Conservation (phyloP, 2,329 filamentous ascomycete genomes). For the Graphilbum ipis-grandicollis region DNA sequence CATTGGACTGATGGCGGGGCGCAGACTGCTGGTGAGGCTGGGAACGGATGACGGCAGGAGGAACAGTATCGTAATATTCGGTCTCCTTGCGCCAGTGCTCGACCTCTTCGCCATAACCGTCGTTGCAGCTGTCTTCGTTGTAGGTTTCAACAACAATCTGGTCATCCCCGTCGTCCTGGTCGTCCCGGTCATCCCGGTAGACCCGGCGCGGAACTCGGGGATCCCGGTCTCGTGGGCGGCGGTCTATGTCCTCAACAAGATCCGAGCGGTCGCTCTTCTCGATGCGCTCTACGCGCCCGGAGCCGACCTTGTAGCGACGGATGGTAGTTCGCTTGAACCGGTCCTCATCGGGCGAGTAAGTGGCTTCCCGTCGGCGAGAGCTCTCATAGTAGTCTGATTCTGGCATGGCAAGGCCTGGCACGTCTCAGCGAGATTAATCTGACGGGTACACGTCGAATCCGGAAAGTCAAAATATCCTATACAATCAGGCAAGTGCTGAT, state of each 20-base stretch:
- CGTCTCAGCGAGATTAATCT: too few species aligned
- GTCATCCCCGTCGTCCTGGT: constrained; percentile 28
- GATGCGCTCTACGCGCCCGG: constrained; percentile 9
- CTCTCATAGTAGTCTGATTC: background rate
- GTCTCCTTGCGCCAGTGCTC: constrained; percentile 45
- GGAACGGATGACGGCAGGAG: constrained; percentile 34
- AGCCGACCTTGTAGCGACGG: constrained; percentile 13
- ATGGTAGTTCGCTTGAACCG: background rate
- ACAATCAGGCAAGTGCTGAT: too few species aligned
- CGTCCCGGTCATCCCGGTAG: too few species aligned
- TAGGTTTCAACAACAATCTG: constrained; percentile 34
- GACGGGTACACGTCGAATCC: too few species aligned
- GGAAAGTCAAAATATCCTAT: too few species aligned
- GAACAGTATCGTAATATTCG: constrained; percentile 39
- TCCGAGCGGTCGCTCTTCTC: constrained; percentile 9
- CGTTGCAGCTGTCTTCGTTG: constrained; percentile 30
- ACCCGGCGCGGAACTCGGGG: too few species aligned
- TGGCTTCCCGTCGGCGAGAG: background rate
- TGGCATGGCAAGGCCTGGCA: background rate
- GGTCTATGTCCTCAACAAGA: constrained; percentile 8
- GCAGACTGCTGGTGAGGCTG: constrained; percentile 35
- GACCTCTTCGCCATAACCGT: constrained; percentile 27
- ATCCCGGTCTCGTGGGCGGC: too few species aligned
- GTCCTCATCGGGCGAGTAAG: background rate
- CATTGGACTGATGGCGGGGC: constrained; percentile 8